Base-by-base conservation (phyloP, 2,329 filamentous ascomycete genomes). In the Microsporum ferrugineum region DNA sequence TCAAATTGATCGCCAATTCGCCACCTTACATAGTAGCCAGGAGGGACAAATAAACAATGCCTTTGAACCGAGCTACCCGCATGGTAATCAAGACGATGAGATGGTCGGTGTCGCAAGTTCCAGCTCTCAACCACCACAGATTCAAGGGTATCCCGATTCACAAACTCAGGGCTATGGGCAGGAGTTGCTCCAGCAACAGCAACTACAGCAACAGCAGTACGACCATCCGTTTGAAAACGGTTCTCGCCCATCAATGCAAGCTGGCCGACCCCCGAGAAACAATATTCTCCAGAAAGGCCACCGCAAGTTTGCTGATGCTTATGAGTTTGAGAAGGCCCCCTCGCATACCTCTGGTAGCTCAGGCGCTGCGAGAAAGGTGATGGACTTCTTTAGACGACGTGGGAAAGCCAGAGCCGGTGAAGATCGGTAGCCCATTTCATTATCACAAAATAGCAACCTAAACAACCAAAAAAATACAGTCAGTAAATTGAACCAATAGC, bases 311-410 rank as follows among this genome's bases (percentile, higher is more conserved):
- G 86, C 84, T 1, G 91, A 96, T 68, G 90, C 88, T 1, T 96
- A 95, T 71, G 90, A 96, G 63, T 83, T 85, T 64, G 87, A 89
- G 66, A 70, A 72, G 17, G 73, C 76, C 47, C 69, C 70, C 27
- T 82, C 84, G 57, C 83, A 86, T 59, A 86, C 91, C 69, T 86
- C 86, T 36, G 92, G 92, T 51, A 95, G 88, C 73, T 92, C 86
- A 65, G 89, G 89, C 61, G 88, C 91, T 2, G 91, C 91, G 12
- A 87, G 91, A 72, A 86, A 90, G 71, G 94, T 99, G 43, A 97
- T 99, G 91, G 92, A 99, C 76, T 96, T 97, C 75, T 99, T 99
- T 79, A 83, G 94, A 68, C 83, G 91, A 72, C 84, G 91, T 71
- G 89, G 88, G 61, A 90, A 87, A 76, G 89, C 86, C 67, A 80